Base-by-base conservation (phyloP, 2,329 filamentous ascomycete species). In the Lasiodiplodia hormozganensis region DNA sequence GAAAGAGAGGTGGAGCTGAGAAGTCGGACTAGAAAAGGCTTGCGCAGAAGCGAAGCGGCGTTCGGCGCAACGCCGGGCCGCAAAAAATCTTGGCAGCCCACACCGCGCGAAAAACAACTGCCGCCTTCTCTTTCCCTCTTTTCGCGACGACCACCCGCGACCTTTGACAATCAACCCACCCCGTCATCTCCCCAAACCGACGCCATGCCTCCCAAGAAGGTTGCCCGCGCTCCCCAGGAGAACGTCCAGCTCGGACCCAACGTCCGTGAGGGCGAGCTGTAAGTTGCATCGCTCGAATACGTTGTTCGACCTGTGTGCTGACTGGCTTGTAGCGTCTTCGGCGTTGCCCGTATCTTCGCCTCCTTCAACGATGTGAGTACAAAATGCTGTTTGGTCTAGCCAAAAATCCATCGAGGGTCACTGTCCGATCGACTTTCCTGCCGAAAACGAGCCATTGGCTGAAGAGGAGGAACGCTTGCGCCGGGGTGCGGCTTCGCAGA, bases 321-420 rank as follows among this genome's bases (percentile, higher is more conserved):
- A 64, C 38, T 38, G n/a, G 12, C 12, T 36, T 25, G 47, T 52
- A 64, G 60, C 84, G 94, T 97, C 84, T 97, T 97, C 84, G 94
- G 94, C 84, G 94, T 97, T 86, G 94, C 94, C 83, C 93, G 94
- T 84, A 97, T 97, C 88, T 96, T 97, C 85, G 94, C 94, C 80
- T 97, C 93, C 74, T 85, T 85, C 78, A 85, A 85, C 78, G 83
- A 85, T 28, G 60, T 64, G 60, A 64, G 60, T 64, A n/a, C 47
- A n/a, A 8, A 60, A 47, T 34, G 7, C n/a, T 18, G 10, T 16
- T 18, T 52, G 43, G 12, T n/a, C 14, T 21, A 40, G 47, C 12
- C 43, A n/a, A 49, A 25, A 23, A 8, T 64, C 31, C 31, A 49
- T 18, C 60, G 47, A 25, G 14, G n/a, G 47, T 36, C 12, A 31